Base-by-base conservation (phyloP, 345 rosid genomes). In the Xanthoceras sorbifolium region DNA sequence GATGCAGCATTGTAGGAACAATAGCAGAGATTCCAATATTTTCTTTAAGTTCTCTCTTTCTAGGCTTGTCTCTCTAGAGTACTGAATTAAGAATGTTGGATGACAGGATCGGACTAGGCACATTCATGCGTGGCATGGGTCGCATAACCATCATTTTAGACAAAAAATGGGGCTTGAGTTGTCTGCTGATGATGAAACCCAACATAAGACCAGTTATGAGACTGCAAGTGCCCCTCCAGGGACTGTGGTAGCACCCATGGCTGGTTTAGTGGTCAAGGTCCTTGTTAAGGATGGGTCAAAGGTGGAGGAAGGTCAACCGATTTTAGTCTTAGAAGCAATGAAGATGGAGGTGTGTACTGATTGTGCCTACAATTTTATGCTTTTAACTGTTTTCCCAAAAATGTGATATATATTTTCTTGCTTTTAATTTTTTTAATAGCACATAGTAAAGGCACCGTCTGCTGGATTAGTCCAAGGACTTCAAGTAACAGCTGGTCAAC, bases 231-330 rank as follows among this genome's bases (percentile, higher is more conserved):
- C 80, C 72, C 88, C 91, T 77, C 92, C 89, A 17, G 94, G 96
- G 55, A 81, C 90, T 40, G 89, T 93, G 64, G 85, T 89, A 67
- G 90, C 98, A 42, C 98, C 99, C 63, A 95, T 95, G 99, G 93
- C 99, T 86, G 98, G 98, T 67, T 87, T 93, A 68, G 97, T 90
- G 34, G 94, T 95, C 66, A 95, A 95, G 87, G 97, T 95, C 81
- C 88, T 95, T 69, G 84, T 77, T 25, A 79, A 89, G 75, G 88
- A 93, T 73, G 97, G 94, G 64, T 73, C 85, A 42, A 90, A 82
- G 71, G 97, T 92, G 74, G 98, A 85, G 73, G 87, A 79, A 82
- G 97, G 92, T 38, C 98, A 92, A 82, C 92, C 96, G 61, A 78
- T 93, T 22, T 73, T 95, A 74, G 97, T 95, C 81, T 78, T 95